Base-by-base conservation (phyloP, 768 basidiomycete genomes). In the Austroboletus eburneus region DNA sequence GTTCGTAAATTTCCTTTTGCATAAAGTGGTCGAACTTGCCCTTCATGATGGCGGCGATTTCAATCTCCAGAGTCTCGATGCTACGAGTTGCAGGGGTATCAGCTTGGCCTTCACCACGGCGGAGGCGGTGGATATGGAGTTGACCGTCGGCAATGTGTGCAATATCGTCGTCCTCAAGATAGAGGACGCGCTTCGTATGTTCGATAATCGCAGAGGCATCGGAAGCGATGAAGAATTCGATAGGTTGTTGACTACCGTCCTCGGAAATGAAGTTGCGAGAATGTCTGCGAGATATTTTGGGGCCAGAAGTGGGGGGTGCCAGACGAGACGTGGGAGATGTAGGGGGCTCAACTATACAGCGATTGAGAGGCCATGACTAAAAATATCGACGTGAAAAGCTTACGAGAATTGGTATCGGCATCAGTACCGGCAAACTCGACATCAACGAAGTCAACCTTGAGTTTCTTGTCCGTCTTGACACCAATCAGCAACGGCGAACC, bases 31-130 rank as follows among this genome's bases (percentile, higher is more conserved):
- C 91, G 66, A 98, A 99, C 69, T 93, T 91, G 64, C 96, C 96
- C 79, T 99, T 99, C 96, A 98, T 98, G 73, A 99, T 98, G 56
- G 95, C 96, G n/a, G 95, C 95, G 38, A 99, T 81, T 70, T 99
- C 96, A 55, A 99, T 83, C 71, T 98, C 96, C 57, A 99, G 83
- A 5, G 93, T 96, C 74, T 98, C 96, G 68, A 99, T 98, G 55
- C 81, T 91, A 56, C 96, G 89, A 27, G 92, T 95, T 7, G 65
- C 59, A 25, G 59, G 61, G 21, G 89, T 63, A 25, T 83, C 81
- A 39, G 74, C 66, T 54, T 79, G 79, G 32, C 78, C 73, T 54
- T 91, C 91, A 56, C 88, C 83, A 64, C 91, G 84, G 56, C 96
- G 91, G 49, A 98, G 83, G 57, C 96, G 92, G 73, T 98, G 95